Evolutionary conservation across 169 alveolate species (phyloP).

Genomic region (Plasmodium vivax): DNA sequence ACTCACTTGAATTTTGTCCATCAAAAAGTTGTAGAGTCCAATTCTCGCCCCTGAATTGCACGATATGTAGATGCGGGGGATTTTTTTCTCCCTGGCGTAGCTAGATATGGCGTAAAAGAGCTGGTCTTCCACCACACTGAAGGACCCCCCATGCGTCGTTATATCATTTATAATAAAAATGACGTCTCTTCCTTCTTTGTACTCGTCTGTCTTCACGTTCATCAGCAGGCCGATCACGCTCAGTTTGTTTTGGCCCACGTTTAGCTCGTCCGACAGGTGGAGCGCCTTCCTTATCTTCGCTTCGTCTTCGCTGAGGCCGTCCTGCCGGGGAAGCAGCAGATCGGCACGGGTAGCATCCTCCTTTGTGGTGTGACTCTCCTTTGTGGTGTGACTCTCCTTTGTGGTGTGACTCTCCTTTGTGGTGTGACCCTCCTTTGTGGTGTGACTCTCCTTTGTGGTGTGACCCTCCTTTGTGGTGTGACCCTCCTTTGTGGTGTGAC

Average conservation of each 20-base stretch:
- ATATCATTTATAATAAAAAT: slow-evolving; percentile 87
- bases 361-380: neutral
- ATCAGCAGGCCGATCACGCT: slow-evolving; percentile 60
- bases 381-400: neutral
- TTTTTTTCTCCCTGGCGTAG: slow-evolving; percentile 85
- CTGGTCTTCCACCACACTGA: slow-evolving; percentile 78
- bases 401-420: neutral
- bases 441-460: neutral
- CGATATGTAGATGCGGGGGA: slow-evolving; percentile 87
- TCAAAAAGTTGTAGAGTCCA: slow-evolving; percentile 85
- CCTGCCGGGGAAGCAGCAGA: slow-evolving; percentile 11
- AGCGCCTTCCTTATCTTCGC: slow-evolving; percentile 27
- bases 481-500: neutral
- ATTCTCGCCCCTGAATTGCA: slow-evolving; percentile 90
- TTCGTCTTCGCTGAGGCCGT: slow-evolving; percentile 24
- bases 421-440: neutral
- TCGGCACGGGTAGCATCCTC: neutral
- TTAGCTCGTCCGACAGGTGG: slow-evolving; percentile 19
- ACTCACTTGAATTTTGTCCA: slow-evolving; percentile 79
- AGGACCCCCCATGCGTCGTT: slow-evolving; percentile 80
- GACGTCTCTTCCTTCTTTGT: slow-evolving; percentile 86
- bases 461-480: neutral
- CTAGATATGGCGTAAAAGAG: slow-evolving; percentile 84
- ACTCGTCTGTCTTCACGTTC: slow-evolving; percentile 77
- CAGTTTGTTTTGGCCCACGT: slow-evolving; percentile 52